A percentile compares a stretch with the other conserved stretches of the same genome.
Conservation (phyloP, 192 early-diverging fungal species). For the Backusella luteola region DNA sequence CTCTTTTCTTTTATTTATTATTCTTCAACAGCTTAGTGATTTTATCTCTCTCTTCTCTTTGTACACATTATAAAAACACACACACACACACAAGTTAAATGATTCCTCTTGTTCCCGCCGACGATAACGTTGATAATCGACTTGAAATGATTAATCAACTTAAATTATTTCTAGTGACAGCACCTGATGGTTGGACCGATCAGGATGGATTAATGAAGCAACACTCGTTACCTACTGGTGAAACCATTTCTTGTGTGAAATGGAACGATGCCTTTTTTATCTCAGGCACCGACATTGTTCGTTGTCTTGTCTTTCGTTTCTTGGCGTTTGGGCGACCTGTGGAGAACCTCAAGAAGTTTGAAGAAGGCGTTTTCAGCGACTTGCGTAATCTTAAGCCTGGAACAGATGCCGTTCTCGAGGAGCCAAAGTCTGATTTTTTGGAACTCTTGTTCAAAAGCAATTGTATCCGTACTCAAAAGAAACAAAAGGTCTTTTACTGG, state of each 20-base stretch:
- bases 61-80: background rate
- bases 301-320: slow-evolving; percentile 89
- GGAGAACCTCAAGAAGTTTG: slow-evolving; percentile 91
- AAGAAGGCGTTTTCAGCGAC: slow-evolving; percentile 97
- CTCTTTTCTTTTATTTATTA: slow-evolving; percentile 4
- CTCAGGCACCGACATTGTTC: slow-evolving; percentile 95
- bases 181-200: slow-evolving; percentile 60
- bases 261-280: slow-evolving; percentile 93
- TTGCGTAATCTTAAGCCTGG: slow-evolving; percentile 94
- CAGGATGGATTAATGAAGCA: slow-evolving; percentile 53
- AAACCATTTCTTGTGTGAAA: slow-evolving; percentile 87
- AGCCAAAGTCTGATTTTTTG: slow-evolving; percentile 89
- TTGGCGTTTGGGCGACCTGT: slow-evolving; percentile 86
- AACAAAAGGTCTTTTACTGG: slow-evolving; percentile 99
- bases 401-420: slow-evolving; percentile 86
- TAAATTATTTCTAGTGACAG: slow-evolving; percentile 60
- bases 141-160: slow-evolving; percentile 44
- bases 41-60: background rate
- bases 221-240: slow-evolving; percentile 74
- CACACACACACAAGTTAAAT: background rate
- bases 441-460: slow-evolving; percentile 93
- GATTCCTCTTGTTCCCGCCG: slow-evolving; percentile 12
- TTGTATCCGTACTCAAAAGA: slow-evolving; percentile 97
- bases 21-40: background rate
- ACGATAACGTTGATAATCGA: slow-evolving; percentile 21